These are phyloP conservation scores for Trichoderma virens DNA, from an alignment of 495 filamentous ascomycete species.

Conservation along the genomic window DNA sequence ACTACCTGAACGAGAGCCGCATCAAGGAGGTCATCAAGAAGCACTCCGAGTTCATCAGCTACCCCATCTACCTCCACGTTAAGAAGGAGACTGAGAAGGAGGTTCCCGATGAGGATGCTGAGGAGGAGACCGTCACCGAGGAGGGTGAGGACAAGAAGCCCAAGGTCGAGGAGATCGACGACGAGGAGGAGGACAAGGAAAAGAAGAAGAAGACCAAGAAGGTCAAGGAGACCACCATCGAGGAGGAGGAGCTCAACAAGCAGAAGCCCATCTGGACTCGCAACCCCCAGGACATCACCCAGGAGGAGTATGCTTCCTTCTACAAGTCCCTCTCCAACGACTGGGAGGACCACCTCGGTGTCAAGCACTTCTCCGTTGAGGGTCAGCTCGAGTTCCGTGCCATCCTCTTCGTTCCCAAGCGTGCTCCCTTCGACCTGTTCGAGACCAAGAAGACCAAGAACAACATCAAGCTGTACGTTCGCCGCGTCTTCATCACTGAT, in stretches of 20 bases:
- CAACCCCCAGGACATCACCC: conserved; percentile 89
- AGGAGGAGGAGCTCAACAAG: conserved; percentile 99
- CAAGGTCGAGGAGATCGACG: conserved; percentile 73
- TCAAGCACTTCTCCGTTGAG: conserved; percentile 99
- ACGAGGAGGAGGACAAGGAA: conserved; percentile 74
- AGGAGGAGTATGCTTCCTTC: conserved; percentile 96
- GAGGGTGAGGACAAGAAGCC: conserved; percentile 73
- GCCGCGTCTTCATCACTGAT: conserved; percentile 99
- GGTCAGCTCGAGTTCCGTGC: conserved; percentile 99
- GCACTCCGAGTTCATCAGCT: conserved; percentile 99
- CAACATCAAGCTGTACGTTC: conserved; percentile 99
- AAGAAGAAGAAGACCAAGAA: conserved; percentile 97
- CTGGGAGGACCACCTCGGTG: conserved; percentile 98
- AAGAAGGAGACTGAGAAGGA: conserved; percentile 98
- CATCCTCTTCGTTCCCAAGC: conserved; percentile 99
- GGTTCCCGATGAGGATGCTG: conserved; percentile 93
- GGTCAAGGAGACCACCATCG: conserved; percentile 95
- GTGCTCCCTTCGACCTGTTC: conserved; percentile 98
- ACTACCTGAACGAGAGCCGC: conserved; percentile 97
- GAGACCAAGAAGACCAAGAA: conserved; percentile 99
- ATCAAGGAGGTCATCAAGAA: conserved; percentile 99
- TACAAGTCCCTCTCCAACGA: conserved; percentile 99
- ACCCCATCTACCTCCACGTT: conserved; percentile 99
- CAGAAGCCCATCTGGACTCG: conserved; percentile 99
- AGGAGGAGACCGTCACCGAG: conserved; percentile 48